These are phyloP conservation scores for Phyllostachys edulis DNA, from an alignment of 176 grass and related monocot species.

Conservation along the genomic window DNA sequence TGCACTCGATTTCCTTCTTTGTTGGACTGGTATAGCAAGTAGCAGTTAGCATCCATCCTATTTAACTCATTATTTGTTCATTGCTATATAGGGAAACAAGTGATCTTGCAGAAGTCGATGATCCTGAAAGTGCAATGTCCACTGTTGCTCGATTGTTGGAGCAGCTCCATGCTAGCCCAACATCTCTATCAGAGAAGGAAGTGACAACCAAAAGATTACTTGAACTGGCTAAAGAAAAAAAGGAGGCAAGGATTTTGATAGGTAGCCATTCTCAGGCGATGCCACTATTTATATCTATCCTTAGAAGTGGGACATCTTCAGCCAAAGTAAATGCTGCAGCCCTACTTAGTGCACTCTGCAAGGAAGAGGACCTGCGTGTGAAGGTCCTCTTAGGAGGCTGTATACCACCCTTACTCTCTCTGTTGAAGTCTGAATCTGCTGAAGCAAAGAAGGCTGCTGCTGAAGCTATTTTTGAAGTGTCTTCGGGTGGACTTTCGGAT, in stretches of 20 bases:
- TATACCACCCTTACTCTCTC: constrained; percentile 82
- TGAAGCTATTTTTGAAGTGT: constrained; percentile 91
- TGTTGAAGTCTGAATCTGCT: constrained; percentile 79
- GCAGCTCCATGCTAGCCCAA: constrained; percentile 75
- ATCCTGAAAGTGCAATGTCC: constrained; percentile 65
- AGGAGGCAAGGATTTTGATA: constrained; percentile 76
- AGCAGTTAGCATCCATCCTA: not conserved
- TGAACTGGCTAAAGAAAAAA: constrained; percentile 65
- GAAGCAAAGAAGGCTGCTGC: constrained; percentile 83
- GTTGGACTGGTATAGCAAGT: not conserved
- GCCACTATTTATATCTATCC: constrained; percentile 85
- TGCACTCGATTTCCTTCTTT: not conserved
- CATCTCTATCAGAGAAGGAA: constrained; percentile 69
- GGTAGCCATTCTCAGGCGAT: constrained; percentile 92
- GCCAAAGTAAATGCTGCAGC: constrained; percentile 85
- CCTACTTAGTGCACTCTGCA: constrained; percentile 74
- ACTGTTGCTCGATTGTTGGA: constrained; percentile 82
- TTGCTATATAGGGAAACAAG: constrained; percentile 58
- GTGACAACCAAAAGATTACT: constrained; percentile 62
- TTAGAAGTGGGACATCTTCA: constrained; percentile 63
- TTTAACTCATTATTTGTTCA: constrained; percentile 14
- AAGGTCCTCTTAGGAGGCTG: constrained; percentile 91
- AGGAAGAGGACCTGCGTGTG: constrained; percentile 86
- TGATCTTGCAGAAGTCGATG: constrained; percentile 71
- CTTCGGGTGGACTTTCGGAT: constrained; percentile 78